Evolutionary conservation across 225 moss, liverwort and hornwort species (phyloP), one percentile per base, ranked within the genome.

Genomic region (Rhytidiadelphus loreus): DNA sequence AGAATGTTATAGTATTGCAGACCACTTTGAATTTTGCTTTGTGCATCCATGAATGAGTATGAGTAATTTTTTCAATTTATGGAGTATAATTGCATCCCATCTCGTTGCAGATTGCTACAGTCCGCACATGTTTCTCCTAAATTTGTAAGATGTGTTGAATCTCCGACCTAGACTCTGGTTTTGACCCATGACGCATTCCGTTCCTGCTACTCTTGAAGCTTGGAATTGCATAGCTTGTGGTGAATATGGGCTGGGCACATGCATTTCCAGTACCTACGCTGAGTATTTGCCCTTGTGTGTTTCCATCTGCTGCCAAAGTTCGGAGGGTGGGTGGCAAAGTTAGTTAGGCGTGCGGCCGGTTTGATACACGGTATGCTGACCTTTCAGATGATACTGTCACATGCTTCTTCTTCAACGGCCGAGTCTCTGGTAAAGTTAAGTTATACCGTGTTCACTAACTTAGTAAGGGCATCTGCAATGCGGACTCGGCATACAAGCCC

Each of bases 301-400:
- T 57, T 52, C n/a, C 73, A 32, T 10, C 44, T 80, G 79, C 64
- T 32, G 48, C 46, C 61, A 24, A 82, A 82, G 62, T 48, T 85
- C 44, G 85, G 58, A 59, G 77, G 62, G 7, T 73, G 70, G 55
- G 37, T 84, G 88, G 81, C 70, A 50, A 80, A 89, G 85, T 79
- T 88, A 83, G 92, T 92, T 88, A 82, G 88, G 86, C 62, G 46
- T 53, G 82, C 63, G 62, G 81, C 81, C 48, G 61, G 87, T 88
- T 90, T 84, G 73, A 50, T 65, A 60, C n/a, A 74, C 66, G 29
- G 53, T 46, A 19, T 61, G 84, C 61, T 84, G 88, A 69, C 77
- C 86, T 86, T 83, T 88, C 92, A 90, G 83, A 68, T 84, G 88
- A 83, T 58, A 57, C 62, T 52, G 50, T 83, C 78, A 72, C 88